Conservation (phyloP, 257 asterid species). For the Jacaranda copaia region DNA sequence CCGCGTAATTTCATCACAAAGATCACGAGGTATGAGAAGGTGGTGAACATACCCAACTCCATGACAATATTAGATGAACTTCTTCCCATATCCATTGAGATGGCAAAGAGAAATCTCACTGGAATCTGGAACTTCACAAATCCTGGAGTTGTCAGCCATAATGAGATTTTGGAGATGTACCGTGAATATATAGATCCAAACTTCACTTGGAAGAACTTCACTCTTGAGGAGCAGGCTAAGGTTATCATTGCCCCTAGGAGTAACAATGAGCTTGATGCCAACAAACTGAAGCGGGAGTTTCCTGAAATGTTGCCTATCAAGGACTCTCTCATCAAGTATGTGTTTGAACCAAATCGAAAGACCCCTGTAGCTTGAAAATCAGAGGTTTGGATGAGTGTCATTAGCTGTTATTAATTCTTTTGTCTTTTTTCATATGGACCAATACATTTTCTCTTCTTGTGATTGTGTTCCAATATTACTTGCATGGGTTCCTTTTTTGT, state of each 20-base stretch:
- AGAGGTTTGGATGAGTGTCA: constrained; percentile 26
- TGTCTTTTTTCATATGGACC: constrained; percentile 10
- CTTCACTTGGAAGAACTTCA: constrained; percentile 74
- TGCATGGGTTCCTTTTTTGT: constrained; percentile 28
- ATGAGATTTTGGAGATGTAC: constrained; percentile 83
- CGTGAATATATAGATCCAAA: constrained; percentile 66
- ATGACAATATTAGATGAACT: constrained; percentile 89
- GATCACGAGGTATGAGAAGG: constrained; percentile 74
- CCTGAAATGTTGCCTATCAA: constrained; percentile 71
- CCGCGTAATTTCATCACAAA: constrained; percentile 88
- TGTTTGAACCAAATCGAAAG: constrained; percentile 77
- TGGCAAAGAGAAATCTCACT: constrained; percentile 85
- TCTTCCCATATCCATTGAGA: constrained; percentile 83
- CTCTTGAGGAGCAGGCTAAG: constrained; percentile 89
- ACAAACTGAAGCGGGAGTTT: constrained; percentile 69
- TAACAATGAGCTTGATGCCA: constrained; percentile 78
- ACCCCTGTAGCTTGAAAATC: constrained; percentile 54
- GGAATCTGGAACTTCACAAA: constrained; percentile 87
- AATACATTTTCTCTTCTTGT: background rate
- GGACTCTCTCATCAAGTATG: constrained; percentile 71
- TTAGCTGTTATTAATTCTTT: constrained; percentile 26
- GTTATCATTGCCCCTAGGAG: constrained; percentile 85
- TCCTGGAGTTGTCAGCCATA: constrained; percentile 88
- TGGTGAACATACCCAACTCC: constrained; percentile 83
- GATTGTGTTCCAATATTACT: constrained; percentile 21